Percentiles rank a stretch among this genome's conserved stretches.
phyloP scores from a whole-genome alignment of 2,329 filamentous ascomycete genomes.

The Trichoderma oligosporum region DNA sequence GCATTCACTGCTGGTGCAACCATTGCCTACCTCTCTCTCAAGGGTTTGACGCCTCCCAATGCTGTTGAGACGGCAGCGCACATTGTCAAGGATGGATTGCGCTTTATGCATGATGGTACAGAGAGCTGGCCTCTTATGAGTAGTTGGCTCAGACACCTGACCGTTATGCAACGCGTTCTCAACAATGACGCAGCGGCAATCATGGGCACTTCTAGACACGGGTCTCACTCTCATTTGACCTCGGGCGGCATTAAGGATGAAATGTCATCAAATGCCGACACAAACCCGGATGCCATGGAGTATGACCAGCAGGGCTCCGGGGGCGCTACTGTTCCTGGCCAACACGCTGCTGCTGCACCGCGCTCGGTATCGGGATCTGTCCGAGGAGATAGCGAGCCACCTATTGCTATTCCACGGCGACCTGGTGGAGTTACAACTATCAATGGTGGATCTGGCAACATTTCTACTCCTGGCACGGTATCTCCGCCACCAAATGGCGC shows the following conservation, averaged over 20 bases:
- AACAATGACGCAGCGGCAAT: slow-evolving; percentile 47
- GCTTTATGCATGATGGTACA: slow-evolving; percentile 56
- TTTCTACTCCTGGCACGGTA: slow-evolving; percentile 45
- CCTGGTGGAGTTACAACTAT: slow-evolving; percentile 45
- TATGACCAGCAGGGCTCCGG: slow-evolving; percentile 45
- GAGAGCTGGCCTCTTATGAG: slow-evolving; percentile 58
- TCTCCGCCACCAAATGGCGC: slow-evolving; percentile 42
- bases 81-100: slow-evolving; percentile 56
- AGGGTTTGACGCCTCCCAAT: slow-evolving; percentile 54
- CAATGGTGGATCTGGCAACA: slow-evolving; percentile 52
- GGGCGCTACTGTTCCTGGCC: slow-evolving; percentile 24
- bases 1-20: slow-evolving; percentile 59
- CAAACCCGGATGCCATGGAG: slow-evolving; percentile 54
- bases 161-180: slow-evolving; percentile 59
- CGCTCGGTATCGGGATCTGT: slow-evolving; percentile 40
- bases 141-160: slow-evolving; percentile 57
- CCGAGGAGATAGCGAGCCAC: slow-evolving; percentile 50
- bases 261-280: slow-evolving; percentile 51
- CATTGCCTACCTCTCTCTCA: slow-evolving; percentile 59
- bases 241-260: slow-evolving; percentile 50
- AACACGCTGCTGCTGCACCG: slow-evolving; percentile 31
- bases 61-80: slow-evolving; percentile 54
- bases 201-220: slow-evolving; percentile 34
- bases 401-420: slow-evolving; percentile 40
- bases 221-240: slow-evolving; percentile 30